Base-by-base conservation (phyloP, 164 flowering plant species). In the Cinnamomum micranthum region DNA sequence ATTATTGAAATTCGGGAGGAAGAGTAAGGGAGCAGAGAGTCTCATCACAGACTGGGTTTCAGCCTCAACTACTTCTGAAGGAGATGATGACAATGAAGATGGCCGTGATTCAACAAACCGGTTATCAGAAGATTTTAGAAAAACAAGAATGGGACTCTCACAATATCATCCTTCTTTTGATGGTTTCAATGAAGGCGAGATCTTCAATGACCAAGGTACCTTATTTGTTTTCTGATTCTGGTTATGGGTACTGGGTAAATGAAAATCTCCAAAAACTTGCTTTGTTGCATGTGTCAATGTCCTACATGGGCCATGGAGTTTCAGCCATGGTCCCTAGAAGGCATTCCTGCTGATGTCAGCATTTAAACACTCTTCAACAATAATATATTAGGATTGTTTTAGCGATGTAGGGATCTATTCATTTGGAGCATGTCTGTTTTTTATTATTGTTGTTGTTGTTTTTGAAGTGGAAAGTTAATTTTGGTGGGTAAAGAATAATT, bases 41-140 rank as follows among this genome's bases (percentile, higher is more conserved):
- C 74, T 88, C 75, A 88, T 81, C 71, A 72, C 33, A 22, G 99
- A 96, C 67, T 96, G 98, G 98, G 86, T 93, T 14, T 96, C 99
- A 81, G 97, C 98, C 12, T 71, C 78, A 51, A 93, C 99, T 35
- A 93, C 99, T 68, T 96, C 98, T 72, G 99, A 96, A 85, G 99
- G 99, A 70, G 97, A 93, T 83, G 98, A 95, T 84, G 99, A 96
- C 75, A 85, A 90, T 1, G 98, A 93, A 80, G 99, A 96, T 86
- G 97, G 92, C 52, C 81, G 95, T 68, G 97, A 93, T 80, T 83
- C 75, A 72, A 90, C 94, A 60, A 91, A 82, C 75, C 87, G 97
- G 35, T 88, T 92, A 59, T 93, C 97, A 4, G 99, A 92, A 72
- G 97, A 93, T 83, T 80, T 93, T 71, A 87, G 97, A 78, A 96